phyloP scores from a whole-genome alignment of 2,329 filamentous ascomycete genomes.

The Epichloe gansuensis region DNA sequence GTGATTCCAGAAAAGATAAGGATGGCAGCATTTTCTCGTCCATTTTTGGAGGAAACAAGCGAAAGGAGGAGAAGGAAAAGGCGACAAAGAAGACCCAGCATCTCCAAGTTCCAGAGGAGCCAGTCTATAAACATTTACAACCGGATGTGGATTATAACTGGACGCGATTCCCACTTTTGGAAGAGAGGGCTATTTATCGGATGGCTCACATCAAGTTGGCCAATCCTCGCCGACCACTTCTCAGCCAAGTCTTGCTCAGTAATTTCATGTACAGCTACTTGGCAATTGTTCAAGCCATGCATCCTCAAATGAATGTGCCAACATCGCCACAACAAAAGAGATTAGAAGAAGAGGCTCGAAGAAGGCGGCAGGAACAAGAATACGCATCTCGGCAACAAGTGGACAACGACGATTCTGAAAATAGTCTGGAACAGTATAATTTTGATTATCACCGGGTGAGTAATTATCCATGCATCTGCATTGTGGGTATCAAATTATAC shows the following conservation, averaged over 20 bases:
- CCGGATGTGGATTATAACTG: slow-evolving; percentile 93
- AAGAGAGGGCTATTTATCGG: slow-evolving; percentile 93
- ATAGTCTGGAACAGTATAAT: slow-evolving; percentile 38
- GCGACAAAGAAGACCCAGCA: slow-evolving; percentile 62
- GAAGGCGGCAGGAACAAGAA: slow-evolving; percentile 38
- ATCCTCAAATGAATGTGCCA: slow-evolving; percentile 88
- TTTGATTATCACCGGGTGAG: slow-evolving; percentile 42
- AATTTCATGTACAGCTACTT: slow-evolving; percentile 99
- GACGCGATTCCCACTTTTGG: slow-evolving; percentile 87
- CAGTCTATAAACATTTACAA: slow-evolving; percentile 55
- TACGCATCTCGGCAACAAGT: slow-evolving; percentile 34
- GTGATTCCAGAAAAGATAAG: slow-evolving; percentile 78
- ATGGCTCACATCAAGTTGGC: slow-evolving; percentile 99
- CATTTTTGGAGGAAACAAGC: slow-evolving; percentile 82
- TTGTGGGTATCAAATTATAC: background rate
- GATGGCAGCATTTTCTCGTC: slow-evolving; percentile 89
- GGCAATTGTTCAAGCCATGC: slow-evolving; percentile 97
- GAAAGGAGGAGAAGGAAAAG: slow-evolving; percentile 67
- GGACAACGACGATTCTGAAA: slow-evolving; percentile 33
- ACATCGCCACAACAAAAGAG: slow-evolving; percentile 63
- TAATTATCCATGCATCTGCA: slow-evolving; percentile 5
- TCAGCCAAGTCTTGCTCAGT: slow-evolving; percentile 90
- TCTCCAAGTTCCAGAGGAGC: slow-evolving; percentile 70
- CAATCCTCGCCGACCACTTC: slow-evolving; percentile 83
- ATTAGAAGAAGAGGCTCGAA: slow-evolving; percentile 41